phyloP scores from a whole-genome alignment of 192 early-diverging fungal genomes.

The Endogone sp. region DNA sequence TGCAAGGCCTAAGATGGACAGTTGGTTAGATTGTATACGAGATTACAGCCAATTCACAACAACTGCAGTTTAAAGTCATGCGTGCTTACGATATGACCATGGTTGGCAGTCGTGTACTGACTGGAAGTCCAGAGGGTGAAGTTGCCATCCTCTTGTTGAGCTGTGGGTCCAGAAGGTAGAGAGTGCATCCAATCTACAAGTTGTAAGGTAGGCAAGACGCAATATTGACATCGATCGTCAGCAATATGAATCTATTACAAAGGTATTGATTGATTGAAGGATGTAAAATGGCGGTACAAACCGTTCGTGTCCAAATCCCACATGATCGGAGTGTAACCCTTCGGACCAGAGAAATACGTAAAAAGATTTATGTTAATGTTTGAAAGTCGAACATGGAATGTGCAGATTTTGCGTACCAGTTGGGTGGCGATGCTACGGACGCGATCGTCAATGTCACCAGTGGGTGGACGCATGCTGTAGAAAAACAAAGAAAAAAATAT shows the following conservation, averaged over 20 bases:
- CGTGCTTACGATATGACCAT: not conserved
- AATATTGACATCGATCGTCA: not conserved
- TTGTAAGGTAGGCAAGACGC: not conserved
- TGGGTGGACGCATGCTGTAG: slow-evolving; percentile 34
- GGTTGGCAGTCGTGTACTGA: not conserved
- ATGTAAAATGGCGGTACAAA: slow-evolving; percentile 6
- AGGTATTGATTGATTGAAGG: too few species aligned
- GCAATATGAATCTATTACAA: too few species aligned
- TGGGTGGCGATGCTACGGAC: slow-evolving; percentile 50
- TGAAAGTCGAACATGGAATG: too few species aligned
- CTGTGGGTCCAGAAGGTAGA: slow-evolving; percentile 9
- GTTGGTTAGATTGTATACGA: too few species aligned
- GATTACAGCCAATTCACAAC: too few species aligned
- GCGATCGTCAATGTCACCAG: slow-evolving; percentile 59
- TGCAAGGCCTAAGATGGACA: not conserved
- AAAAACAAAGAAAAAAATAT: too few species aligned
- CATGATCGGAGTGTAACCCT: slow-evolving; percentile 29
- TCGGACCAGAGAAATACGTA: not conserved
- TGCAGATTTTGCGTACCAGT: slow-evolving; percentile 34
- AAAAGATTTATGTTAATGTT: not conserved
- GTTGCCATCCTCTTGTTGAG: slow-evolving; percentile 5
- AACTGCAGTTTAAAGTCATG: not conserved
- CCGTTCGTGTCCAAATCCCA: slow-evolving; percentile 36
- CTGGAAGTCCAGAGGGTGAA: not conserved
- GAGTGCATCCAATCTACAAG: not conserved